These are phyloP conservation scores for Phyllosticta capitalensis DNA, from an alignment of 2,329 filamentous ascomycete genomes.

Conservation along the genomic window DNA sequence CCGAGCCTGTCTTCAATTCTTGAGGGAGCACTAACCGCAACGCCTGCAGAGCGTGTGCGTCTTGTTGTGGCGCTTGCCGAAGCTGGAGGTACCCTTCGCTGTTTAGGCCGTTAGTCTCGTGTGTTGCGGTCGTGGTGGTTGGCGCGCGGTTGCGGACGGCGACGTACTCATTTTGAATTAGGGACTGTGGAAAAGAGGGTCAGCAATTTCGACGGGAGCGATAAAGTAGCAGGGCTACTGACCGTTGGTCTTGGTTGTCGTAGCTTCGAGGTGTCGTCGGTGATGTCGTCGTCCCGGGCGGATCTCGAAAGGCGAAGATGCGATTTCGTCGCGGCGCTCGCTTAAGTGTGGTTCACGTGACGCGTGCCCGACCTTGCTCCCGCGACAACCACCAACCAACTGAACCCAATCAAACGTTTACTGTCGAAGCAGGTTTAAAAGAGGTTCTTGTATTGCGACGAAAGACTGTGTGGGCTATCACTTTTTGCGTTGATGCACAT, in stretches of 20 bases:
- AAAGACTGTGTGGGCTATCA: too few species aligned
- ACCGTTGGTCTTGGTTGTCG: slow-evolving; percentile 11
- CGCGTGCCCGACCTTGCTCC: too few species aligned
- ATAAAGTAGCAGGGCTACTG: not conserved
- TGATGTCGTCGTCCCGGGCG: slow-evolving; percentile 9
- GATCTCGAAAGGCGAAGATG: not conserved
- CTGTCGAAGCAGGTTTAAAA: too few species aligned
- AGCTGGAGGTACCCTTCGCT: slow-evolving; percentile 65
- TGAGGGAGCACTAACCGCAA: slow-evolving; percentile 65
- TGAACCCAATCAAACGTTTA: too few species aligned
- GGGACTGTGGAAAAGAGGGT: slow-evolving; percentile 25
- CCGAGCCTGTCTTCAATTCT: slow-evolving; percentile 9
- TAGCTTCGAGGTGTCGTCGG: slow-evolving; percentile 12
- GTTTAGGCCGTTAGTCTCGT: slow-evolving; percentile 38
- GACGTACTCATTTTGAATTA: slow-evolving; percentile 52
- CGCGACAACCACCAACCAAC: too few species aligned
- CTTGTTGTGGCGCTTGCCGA: slow-evolving; percentile 88
- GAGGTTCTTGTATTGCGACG: too few species aligned
- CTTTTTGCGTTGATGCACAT: too few species aligned
- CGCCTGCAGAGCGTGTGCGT: slow-evolving; percentile 97
- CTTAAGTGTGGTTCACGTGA: too few species aligned
- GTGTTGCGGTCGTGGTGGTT: slow-evolving; percentile 16
- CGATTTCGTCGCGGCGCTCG: not conserved
- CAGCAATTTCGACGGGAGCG: not conserved
- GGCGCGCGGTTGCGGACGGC: not conserved